Percentiles rank a stretch among this genome's conserved stretches.
These are phyloP conservation scores for Rhizopogon vulgaris DNA, from an alignment of 768 basidiomycete genomes.

Conservation along the genomic window DNA sequence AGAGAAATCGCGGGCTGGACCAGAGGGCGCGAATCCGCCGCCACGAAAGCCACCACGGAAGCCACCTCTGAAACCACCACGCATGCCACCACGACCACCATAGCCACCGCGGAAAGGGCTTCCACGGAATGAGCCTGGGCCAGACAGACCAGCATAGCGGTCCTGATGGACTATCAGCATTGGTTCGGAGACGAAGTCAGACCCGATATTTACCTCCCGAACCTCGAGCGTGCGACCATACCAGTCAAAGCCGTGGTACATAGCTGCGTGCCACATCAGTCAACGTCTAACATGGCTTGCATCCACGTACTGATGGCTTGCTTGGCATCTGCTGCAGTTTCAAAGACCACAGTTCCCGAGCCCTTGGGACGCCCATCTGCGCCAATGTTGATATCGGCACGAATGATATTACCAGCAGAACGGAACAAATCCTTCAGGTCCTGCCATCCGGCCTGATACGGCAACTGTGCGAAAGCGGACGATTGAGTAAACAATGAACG, in stretches of 20 bases:
- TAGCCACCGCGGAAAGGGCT: conserved; percentile 42
- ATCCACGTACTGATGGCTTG: conserved; percentile 78
- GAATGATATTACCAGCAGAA: conserved; percentile 88
- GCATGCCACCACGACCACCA: conserved; percentile 44
- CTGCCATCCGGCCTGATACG: conserved; percentile 98
- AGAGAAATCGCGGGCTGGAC: conserved; percentile 66
- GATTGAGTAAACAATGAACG: conserved; percentile 1
- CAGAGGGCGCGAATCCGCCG: conserved; percentile 45
- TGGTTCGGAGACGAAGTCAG: neutral
- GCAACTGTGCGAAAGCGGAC: conserved; percentile 60
- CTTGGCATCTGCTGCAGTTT: conserved; percentile 83
- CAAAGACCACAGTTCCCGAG: conserved; percentile 95
- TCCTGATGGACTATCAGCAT: conserved; percentile 43
- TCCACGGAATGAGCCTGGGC: conserved; percentile 52
- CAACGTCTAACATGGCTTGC: neutral
- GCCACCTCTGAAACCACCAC: conserved; percentile 47
- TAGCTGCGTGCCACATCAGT: conserved; percentile 42
- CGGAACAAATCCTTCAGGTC: conserved; percentile 97
- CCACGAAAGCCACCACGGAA: conserved; percentile 53
- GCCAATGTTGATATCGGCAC: conserved; percentile 93
- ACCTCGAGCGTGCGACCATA: conserved; percentile 94
- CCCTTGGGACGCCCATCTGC: conserved; percentile 92
- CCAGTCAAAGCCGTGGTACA: conserved; percentile 98
- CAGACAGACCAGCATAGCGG: conserved; percentile 82
- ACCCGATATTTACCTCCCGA: conserved; percentile 60